Percentiles rank a stretch among this genome's conserved stretches.
phyloP scores from a whole-genome alignment of 768 basidiomycete genomes.

The Lactifluus hygrophoroides region DNA sequence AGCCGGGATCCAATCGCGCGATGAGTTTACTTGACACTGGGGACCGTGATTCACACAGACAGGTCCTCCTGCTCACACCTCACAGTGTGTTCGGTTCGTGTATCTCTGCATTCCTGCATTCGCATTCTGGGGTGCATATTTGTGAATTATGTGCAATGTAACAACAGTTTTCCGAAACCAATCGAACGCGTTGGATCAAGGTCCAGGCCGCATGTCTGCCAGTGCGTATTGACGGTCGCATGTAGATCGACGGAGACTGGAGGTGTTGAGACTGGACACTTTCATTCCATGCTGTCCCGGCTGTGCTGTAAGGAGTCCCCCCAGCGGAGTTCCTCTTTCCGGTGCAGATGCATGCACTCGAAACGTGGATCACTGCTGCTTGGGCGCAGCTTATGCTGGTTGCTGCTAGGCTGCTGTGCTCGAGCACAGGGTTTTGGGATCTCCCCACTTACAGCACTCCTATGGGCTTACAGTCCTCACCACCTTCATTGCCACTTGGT shows the following conservation, averaged over 20 bases:
- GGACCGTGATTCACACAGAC: no score
- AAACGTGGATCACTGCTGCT: conserved; percentile 12
- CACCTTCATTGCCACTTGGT: neutral
- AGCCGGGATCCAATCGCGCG: conserved; percentile 1
- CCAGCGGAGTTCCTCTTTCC: neutral
- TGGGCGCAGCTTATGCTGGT: neutral
- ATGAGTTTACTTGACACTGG: no score
- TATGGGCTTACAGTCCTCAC: neutral
- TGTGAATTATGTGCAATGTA: neutral
- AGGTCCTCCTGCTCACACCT: no score
- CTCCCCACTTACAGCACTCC: neutral
- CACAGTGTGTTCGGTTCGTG: neutral
- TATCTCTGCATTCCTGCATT: neutral
- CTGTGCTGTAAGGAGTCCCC: neutral
- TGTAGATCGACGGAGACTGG: conserved; percentile 5
- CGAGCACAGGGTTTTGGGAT: neutral
- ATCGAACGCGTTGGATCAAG: conserved; percentile 6
- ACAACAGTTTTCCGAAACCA: conserved; percentile 7
- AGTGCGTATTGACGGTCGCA: neutral
- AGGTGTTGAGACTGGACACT: neutral
- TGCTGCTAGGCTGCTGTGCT: neutral
- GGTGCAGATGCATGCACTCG: conserved; percentile 3
- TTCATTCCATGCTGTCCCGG: neutral
- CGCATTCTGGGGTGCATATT: neutral
- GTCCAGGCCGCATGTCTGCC: conserved; percentile 8